Base-by-base conservation (phyloP, 768 basidiomycete species). In the Lactarius deliciosus region DNA sequence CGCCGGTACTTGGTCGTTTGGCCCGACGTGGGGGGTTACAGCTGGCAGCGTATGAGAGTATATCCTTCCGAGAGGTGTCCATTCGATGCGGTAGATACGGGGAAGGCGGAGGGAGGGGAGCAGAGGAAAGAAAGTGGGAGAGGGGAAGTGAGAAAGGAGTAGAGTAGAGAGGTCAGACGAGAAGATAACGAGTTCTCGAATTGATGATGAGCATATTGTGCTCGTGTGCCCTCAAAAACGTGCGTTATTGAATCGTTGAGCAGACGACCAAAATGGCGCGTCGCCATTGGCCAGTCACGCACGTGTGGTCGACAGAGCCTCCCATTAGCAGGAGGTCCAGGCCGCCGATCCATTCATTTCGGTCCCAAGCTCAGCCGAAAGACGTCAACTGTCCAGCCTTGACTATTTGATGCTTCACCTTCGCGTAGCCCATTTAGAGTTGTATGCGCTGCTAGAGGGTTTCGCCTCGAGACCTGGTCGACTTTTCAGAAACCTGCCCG, bases 11-110 rank as follows among this genome's bases (percentile, higher is more conserved):
- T 16, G 66, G 66, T 22, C 82, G 81, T 69, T 83, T 83, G 10
- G 79, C 81, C 30, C 76, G 77, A 63, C 82, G 81, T 0, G 82
- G 78, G 0, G 82, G 82, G 72, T 83, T 82, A 71, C 76, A 78
- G 34, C 76, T 72, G 0, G 74, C 80, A 1, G 75, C 64, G 73
- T 82, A 82, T 10, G 72, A 5, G 2, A 71, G 28, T 16, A 59
- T 53, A 54, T 75, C 74, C 56, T 65, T 71, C 20, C 57, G 43
- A 22, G 71, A 25, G 41, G 62, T 11, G 28, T 70, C 64, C 64
- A 69, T 69, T 30, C 18, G 59, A 20, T 5, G 50, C 34, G 16
- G 22, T 6, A n/a, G 32, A 11, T 32, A 38, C 9, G 55, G 8
- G 55, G 13, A 30, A 54, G 45, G 25, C 16, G 43, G 22, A 30